Base-by-base conservation (phyloP, 352 stramenopile species). In the Saprolegnia parasitica region DNA sequence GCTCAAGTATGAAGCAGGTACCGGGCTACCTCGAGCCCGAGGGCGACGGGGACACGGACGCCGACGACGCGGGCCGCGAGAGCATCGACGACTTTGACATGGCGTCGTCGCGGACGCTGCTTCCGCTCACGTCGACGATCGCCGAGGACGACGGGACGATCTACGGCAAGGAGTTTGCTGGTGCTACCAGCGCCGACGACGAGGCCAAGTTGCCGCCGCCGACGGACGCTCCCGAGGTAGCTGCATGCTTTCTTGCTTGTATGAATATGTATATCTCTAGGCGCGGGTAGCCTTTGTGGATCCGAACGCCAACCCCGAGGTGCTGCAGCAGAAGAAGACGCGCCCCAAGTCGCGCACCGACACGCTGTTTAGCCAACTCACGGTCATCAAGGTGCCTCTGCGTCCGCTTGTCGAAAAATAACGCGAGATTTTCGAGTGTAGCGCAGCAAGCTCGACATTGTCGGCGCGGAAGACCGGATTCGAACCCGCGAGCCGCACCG, bases 61-160 rank as follows among this genome's bases (percentile, higher is more conserved):
- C 74, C 72, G 79, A 11, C 73, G 80, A 1, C 75, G 81, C 3
- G 15, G 62, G 81, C 88, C 66, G 80, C 45, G 10, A 74, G 73
- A 32, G 37, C 13, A 20, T 29, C 52, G 8, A 50, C 35, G 40
- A 73, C 29, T 52, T 37, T 58, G 56, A 68, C 39, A 23, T 54
- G 60, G n/a, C 26, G 4, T 61, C 26, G 13, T 67, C 26, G 18
- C 60, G 26, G 40, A 8, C 23, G 39, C 60, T 60, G 13, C 24
- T 40, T 8, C 20, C 60, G 0, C 77, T 90, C 20, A 79, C 82
- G 56, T 95, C 86, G n/a, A 89, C 74, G 0, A 73, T 92, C 18
- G 81, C 83, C 0, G 83, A 93, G 47, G 86, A 95, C 54, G 86
- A 95, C 64, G 86, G 86, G 3, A 95, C 86, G 26, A 61, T 92